Evolutionary conservation across 257 asterid genomes (phyloP).

Genomic region (Linaria vulgaris): DNA sequence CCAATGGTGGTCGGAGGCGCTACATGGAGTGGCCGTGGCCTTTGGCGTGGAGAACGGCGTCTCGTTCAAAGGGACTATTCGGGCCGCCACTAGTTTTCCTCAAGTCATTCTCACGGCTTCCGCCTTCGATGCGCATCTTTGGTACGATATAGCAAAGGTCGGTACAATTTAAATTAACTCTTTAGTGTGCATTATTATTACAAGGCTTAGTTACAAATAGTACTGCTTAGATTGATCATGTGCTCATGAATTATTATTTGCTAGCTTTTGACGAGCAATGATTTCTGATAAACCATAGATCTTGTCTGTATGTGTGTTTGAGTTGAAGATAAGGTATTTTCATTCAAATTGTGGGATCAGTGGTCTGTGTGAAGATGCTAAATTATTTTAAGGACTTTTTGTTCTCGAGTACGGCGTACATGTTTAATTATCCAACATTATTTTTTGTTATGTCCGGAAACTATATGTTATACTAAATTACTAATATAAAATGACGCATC

Average conservation of each 20-base stretch:
- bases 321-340: slow-evolving; percentile 15
- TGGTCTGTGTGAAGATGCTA: not conserved
- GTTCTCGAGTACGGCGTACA: slow-evolving; percentile 1
- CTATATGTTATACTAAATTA: slow-evolving; percentile 14
- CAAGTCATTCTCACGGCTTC: slow-evolving; percentile 85
- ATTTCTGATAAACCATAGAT: slow-evolving; percentile 3
- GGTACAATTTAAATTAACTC: slow-evolving; percentile 17
- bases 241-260: not conserved
- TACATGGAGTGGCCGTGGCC: slow-evolving; percentile 55
- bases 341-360: slow-evolving; percentile 25
- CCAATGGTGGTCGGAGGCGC: slow-evolving; percentile 71
- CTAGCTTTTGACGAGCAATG: not conserved
- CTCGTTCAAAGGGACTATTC: slow-evolving; percentile 39
- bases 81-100: slow-evolving; percentile 53
- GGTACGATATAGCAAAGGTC: slow-evolving; percentile 71
- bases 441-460: not conserved
- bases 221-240: not conserved
- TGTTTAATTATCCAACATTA: not conserved
- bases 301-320: slow-evolving; percentile 18
- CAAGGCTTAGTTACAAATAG: no score
- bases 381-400: slow-evolving; percentile 10
- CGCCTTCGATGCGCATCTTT: slow-evolving; percentile 56
- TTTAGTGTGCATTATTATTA: no score
- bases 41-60: slow-evolving; percentile 39
- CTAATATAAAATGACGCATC: slow-evolving; percentile 8